Evolutionary conservation across 805 yeast species (phyloP).

Genomic region (Candida orba): DNA sequence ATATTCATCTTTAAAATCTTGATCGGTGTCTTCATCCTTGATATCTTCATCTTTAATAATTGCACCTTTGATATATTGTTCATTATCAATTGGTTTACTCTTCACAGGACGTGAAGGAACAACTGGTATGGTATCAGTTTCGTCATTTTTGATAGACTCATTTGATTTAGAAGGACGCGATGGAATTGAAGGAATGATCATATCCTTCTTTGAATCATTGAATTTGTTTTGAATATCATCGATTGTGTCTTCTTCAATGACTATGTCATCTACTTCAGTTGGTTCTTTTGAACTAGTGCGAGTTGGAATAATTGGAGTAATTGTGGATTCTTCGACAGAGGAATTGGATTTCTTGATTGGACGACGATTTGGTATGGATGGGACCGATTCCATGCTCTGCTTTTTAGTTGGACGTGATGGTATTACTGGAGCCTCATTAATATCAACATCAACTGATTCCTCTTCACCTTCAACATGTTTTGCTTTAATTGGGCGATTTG

Average conservation of each 20-base stretch:
- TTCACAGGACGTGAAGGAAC: background rate
- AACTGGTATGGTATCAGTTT: no score
- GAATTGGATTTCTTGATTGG: background rate
- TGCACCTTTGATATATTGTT: background rate
- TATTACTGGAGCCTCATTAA: background rate
- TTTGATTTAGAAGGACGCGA: no score
- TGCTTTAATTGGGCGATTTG: background rate
- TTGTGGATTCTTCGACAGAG: background rate
- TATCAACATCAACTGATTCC: background rate
- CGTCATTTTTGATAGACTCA: no score
- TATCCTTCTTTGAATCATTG: no score
- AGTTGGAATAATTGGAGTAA: background rate
- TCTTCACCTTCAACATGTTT: background rate
- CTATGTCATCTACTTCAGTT: background rate
- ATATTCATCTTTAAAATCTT: background rate
- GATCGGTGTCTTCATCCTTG: no score
- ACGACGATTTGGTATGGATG: background rate
- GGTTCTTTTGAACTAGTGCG: background rate
- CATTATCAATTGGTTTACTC: slow-evolving; percentile 1
- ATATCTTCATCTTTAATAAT: background rate
- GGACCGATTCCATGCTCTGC: background rate
- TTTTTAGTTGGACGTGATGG: background rate
- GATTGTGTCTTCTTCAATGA: background rate
- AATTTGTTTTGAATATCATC: no score
- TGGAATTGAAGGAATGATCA: no score